Base-by-base conservation (phyloP, 192 early-diverging fungal species). In the Oehlia diaphana region DNA sequence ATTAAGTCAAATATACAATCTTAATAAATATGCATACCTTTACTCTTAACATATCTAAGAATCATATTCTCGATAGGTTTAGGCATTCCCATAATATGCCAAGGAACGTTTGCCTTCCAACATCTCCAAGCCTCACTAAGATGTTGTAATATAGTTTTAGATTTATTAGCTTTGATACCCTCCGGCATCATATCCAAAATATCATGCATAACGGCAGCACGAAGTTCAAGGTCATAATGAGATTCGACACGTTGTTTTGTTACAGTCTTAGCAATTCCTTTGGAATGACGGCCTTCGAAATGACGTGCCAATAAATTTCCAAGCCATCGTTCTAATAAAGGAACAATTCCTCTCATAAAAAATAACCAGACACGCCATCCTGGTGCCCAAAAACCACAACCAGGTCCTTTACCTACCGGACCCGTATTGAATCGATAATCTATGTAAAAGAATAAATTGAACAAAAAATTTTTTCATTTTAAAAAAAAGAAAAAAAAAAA, bases 161-260 rank as follows among this genome's bases (percentile, higher is more conserved):
- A 94, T 86, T 99, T 99, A 88, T 96, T 98, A 47, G 92, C 93
- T 86, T 95, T 96, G 80, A 99, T 97, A 28, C 96, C 97, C 87
- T 97, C 96, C 26, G 98, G 98, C 96, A 99, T 99, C 95, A 98
- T 97, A 83, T 99, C 98, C 65, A 97, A 86, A 79, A 99, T 99
- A 80, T 99, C 98, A 87, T 96, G 95, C 94, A 99, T 96, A 23
- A 99, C 98, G 14, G 97, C 94, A 23, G 98, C 98, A 76, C 98
- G 93, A 72, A 99, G 89, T 85, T 99, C 98, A 79, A 99, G 87
- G 84, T 99, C 98, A 79, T 95, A 98, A 83, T 98, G 96, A 49
- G 95, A 97, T 83, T 99, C 98, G 0, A 99, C 98, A 78, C 98
- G 95, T 84, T 99, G 98, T 83, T 99, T 99, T 42, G 98, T 99